Evolutionary conservation across 192 early-diverging fungal species (phyloP).

Genomic region (Diversispora eburnea): DNA sequence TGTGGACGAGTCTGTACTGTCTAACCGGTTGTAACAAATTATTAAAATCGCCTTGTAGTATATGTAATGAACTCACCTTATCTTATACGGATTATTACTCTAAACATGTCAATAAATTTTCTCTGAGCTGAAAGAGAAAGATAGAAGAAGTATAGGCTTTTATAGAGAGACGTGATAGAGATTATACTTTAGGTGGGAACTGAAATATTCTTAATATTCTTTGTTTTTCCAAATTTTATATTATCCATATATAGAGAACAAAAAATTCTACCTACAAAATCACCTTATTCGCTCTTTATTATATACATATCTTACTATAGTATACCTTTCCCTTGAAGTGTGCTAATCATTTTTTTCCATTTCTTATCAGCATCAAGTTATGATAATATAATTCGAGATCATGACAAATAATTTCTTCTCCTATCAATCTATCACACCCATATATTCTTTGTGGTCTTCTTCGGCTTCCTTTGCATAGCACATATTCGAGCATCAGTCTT

Average conservation of each 20-base stretch:
- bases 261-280: not conserved
- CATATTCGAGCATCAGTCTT: conserved; percentile 8
- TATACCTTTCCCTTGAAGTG: not conserved
- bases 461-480: conserved; percentile 2
- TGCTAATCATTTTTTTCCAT: not conserved
- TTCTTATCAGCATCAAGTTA: not conserved
- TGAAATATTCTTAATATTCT: too few relatives aligned
- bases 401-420: not conserved
- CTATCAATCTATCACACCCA: not conserved
- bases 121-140: not conserved
- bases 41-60: not conserved
- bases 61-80: not conserved
- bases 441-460: conserved; percentile 7
- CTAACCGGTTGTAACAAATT: conserved; percentile 13
- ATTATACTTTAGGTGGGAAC: too few relatives aligned
- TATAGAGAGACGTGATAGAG: too few relatives aligned
- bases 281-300: not conserved
- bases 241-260: not conserved
- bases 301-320: not conserved
- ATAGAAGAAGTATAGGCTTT: not conserved
- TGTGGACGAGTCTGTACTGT: conserved; percentile 4
- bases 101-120: conserved; percentile 16
- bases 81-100: not conserved
- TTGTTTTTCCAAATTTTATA: not conserved
- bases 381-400: not conserved